Base-by-base conservation (phyloP, 805 yeast species). In the Candida dendrica region DNA sequence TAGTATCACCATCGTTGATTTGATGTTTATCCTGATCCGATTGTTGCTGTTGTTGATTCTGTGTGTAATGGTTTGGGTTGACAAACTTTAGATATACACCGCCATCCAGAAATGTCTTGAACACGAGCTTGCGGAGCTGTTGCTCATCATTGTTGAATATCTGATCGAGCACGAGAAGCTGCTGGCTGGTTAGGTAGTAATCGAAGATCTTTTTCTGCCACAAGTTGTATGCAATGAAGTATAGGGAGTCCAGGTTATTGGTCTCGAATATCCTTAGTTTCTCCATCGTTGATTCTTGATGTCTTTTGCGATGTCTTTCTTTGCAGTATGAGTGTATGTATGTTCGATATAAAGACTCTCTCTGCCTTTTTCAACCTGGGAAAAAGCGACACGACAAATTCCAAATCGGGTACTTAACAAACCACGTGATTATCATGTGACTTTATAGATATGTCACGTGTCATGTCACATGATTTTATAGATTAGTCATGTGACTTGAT, bases 161-260 rank as follows among this genome's bases (percentile, higher is more conserved):
- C 40, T 65, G 56, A 34, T 69, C 69, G 34, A 80, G 57, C 1
- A 80, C 69, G 40, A 72, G 65, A 48, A 71, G 66, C 53, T 79
- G 85, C 43, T 72, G 77, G n/a, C 74, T 66, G 10, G 79, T 74
- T 44, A 80, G 59, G 51, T 69, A 74, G 37, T 71, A 65, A 40
- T 69, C 72, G 48, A 76, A 74, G 16, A 61, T 59, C 5, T 71
- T 68, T 9, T 64, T 57, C 20, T 53, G 40, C 48, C 44, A 55
- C 9, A 59, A 42, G 33, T 49, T 48, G 24, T 42, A 41, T 1
- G 58, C 63, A 4, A 56, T 43, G 2, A 43, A 27, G 36, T 43
- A 60, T 36, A 60, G 41, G 22, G 45, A 42, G 6, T 47, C 57
- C 10, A 47, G 45, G 39, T 59, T 57, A 47, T 59, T 55, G 19